Base-by-base conservation (phyloP, 257 asterid genomes). In the Lithospermum erythrorhizon region DNA sequence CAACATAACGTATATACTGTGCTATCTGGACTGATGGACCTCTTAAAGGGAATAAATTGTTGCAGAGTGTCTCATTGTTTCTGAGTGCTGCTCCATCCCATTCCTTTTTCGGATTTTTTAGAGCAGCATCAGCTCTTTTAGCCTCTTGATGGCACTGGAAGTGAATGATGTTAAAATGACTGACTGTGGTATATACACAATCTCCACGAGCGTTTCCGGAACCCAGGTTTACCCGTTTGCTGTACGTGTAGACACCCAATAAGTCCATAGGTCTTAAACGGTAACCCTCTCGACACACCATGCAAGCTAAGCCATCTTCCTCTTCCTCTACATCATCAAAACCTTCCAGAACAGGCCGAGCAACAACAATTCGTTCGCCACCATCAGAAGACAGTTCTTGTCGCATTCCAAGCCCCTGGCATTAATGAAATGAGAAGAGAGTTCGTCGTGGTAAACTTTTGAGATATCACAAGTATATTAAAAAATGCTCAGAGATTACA, bases 81-180 rank as follows among this genome's bases (percentile, higher is more conserved):
- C 99, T 85, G 23, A 93, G 90, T 65, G 99, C 91, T 16, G 99
- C 99, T 16, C 99, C 99, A 75, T 93, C 99, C 99, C 99, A 93
- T 70, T 93, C 99, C 83, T 84, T 93, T 76, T 93, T 93, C 0
- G 99, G 99, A 60, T 51, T 83, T 75, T 57, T 93, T 13, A 84
- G 75, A n/a, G 85, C 91, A 66, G 99, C 95, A 76, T 93, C 99
- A 20, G 97, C 95, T 69, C 95, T 83, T 83, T 93, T 93, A 71
- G 99, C 99, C 75, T 93, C 99, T 61, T 93, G 96, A 72, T 93
- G 99, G 83, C 99, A 93, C 79, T 93, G 99, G 76, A 89, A 93
- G 78, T 93, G 99, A 70, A 93, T 93, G 79, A 93, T 83, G 68
- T 93, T 93, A 78, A 93, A 93, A 75, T 93, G 97, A 79, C 99